Conservation (phyloP, 2,329 filamentous ascomycete genomes). For the Ascochyta viciae-villosae region DNA sequence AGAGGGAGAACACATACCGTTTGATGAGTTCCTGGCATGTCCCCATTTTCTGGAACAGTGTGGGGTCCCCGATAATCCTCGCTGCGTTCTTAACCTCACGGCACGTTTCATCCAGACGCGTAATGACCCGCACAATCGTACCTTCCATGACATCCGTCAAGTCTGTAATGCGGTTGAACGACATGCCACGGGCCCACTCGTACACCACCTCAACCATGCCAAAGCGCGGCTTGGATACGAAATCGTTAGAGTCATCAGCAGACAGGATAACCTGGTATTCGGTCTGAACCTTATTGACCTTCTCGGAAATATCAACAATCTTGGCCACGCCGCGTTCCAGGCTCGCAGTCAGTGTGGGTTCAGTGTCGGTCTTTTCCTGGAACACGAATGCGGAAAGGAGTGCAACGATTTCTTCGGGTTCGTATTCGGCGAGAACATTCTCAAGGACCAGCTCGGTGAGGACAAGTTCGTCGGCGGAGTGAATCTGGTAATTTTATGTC, state of each 20-base stretch:
- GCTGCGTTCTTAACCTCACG: constrained; percentile 97
- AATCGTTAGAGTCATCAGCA: constrained; percentile 90
- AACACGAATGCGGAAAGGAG: constrained; percentile 95
- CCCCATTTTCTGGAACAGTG: constrained; percentile 95
- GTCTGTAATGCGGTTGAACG: constrained; percentile 96
- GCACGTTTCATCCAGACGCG: constrained; percentile 92
- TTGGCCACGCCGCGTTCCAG: constrained; percentile 83
- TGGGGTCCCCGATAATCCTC: constrained; percentile 91
- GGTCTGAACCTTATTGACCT: constrained; percentile 89
- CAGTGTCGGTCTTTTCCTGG: constrained; percentile 89
- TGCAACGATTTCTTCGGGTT: constrained; percentile 95
- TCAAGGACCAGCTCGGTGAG: constrained; percentile 95
- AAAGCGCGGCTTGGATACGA: constrained; percentile 84
- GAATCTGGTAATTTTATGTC: constrained; percentile 63
- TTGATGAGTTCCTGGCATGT: constrained; percentile 97
- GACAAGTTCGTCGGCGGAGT: constrained; percentile 94
- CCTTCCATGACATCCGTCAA: constrained; percentile 96
- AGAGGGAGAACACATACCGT: constrained; percentile 70
- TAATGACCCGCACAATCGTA: constrained; percentile 95
- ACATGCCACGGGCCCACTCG: constrained; percentile 97
- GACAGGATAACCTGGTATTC: constrained; percentile 91
- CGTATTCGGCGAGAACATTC: constrained; percentile 93
- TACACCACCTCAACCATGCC: constrained; percentile 97
- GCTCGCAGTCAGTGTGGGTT: constrained; percentile 80
- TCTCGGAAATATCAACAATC: constrained; percentile 89